Percentiles rank a stretch among this genome's conserved stretches.
These are phyloP conservation scores for Fusarium irregulare DNA, from an alignment of 2,329 filamentous ascomycete genomes.

Conservation along the genomic window DNA sequence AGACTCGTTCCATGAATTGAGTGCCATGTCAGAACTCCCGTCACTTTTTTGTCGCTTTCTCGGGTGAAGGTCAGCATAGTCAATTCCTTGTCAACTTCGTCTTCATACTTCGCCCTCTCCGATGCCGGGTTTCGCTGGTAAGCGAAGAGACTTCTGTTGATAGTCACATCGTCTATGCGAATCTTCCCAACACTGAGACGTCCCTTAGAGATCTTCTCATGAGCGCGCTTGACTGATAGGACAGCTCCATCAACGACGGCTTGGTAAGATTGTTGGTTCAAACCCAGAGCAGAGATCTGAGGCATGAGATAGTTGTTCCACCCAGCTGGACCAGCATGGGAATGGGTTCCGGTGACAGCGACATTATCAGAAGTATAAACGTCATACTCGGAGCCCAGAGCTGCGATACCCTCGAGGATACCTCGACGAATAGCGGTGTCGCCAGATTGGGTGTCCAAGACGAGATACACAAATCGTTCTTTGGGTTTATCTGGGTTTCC, in stretches of 20 bases:
- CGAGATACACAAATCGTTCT: not conserved
- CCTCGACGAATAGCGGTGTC: constrained; percentile 9
- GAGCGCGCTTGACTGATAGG: not conserved
- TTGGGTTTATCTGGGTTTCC: not conserved
- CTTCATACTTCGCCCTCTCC: not conserved
- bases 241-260: constrained; percentile 9
- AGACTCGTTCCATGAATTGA: constrained; percentile 5
- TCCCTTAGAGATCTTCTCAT: not conserved
- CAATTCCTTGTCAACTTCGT: constrained; percentile 13
- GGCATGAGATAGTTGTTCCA: constrained; percentile 25
- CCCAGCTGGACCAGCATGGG: constrained; percentile 1
- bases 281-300: not conserved
- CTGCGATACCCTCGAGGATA: not conserved
- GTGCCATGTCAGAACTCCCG: constrained; percentile 1
- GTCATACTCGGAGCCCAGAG: not conserved
- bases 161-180: constrained; percentile 5
- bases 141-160: constrained; percentile 12
- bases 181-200: constrained; percentile 10
- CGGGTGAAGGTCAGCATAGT: constrained; percentile 16
- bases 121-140: not conserved
- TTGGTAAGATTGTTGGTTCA: constrained; percentile 13
- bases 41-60: not conserved
- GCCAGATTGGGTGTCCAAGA: not conserved
- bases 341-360: not conserved
- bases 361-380: constrained; percentile 4